Evolutionary conservation across 306 rosid species (phyloP), one percentile per base, ranked within the genome.

Genomic region (Malus orientalis): DNA sequence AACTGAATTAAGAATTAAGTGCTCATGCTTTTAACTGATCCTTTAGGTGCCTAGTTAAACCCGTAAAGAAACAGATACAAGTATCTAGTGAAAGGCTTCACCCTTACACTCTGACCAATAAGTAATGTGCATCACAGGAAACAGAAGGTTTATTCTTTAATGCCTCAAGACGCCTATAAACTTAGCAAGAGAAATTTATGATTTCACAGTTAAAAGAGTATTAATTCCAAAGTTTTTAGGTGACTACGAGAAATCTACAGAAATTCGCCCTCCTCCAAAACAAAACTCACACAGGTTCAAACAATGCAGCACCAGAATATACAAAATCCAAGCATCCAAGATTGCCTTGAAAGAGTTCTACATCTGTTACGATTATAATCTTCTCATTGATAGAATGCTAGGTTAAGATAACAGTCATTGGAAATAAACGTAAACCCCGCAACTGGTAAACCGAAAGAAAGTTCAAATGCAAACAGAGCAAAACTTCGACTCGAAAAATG

Each of bases 401-500:
- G 54, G 7, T 49, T 49, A 49, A 15, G 54, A 3, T 38, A 42
- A 42, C 54, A 5, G 54, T 67, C 44, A 66, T 9, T 67, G 38
- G 6, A 59, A 60, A 15, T 60, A 60, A 29, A 59, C 32, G 25
- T 6, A 16, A 25, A 36, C 15, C 3, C 2, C 11, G 9, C 22
- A 10, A 63, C 10, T 15, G 22, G 68, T 63, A 63, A 15, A 16
- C 68, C 44, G 6, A 4, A 19, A 14, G 13, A 61, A 61, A 69
- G 10, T 11, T n/a, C 38, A 58, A 44, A 15, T 12, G 27, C 54
- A 36, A 20, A 70, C 40, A 32, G 53, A 70, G 36, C 71, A 69
- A 66, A 74, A 69, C n/a, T 68, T 81, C 29, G 81, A 77, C 32
- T 75, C 74, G 70, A 70, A 81, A 76, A 80, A 60, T 69, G 67